Evolutionary conservation across 2,329 filamentous ascomycete species (phyloP), one percentile per base, ranked within the genome.

Genomic region (Aspergillus sp.): DNA sequence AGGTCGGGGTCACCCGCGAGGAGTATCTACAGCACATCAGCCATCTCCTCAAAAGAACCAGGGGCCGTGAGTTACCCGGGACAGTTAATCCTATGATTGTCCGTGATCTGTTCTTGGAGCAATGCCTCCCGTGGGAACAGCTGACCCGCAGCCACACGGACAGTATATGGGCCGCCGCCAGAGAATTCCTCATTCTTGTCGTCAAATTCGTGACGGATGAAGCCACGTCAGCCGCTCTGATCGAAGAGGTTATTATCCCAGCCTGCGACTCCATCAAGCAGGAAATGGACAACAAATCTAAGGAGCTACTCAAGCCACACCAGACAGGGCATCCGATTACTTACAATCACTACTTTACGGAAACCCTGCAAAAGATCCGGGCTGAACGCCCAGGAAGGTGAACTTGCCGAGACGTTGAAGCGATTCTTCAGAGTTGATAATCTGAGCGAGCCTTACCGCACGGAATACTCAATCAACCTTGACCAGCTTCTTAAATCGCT

Each of bases 11-110:
- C 14, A 56, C 64, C 0, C 69, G 73, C 41, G 52, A 64, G 9
- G 63, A 74, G 6, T 78, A 72, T 41, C 64, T 82, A 3, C 41
- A 64, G 0, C 71, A 77, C 56, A 72, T 79, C 3, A 49, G 69
- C 38, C 54, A 64, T 0, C 66, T 75, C 3, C 66, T 82, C 47
- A 57, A 65, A 20, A 70, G 70, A 34, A 76, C 67, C 4, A 73
- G 83, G 21, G 80, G 78, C 0, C 69, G 78, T 4, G 86, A 88
- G 61, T 67, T 88, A 0, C 81, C 82, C 0, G 83, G 85, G 0
- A 82, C 74, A 0, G 87, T 84, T 65, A 85, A 85, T 54, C 79
- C 84, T 0, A 63, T 83, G 49, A 70, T 88, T 9, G 76, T 88
- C 0, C 71, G 72, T 0, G 79, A 86, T 19, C 64, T 89, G 0